These are phyloP conservation scores for Mycena rosella DNA, from an alignment of 768 basidiomycete genomes.

Conservation along the genomic window DNA sequence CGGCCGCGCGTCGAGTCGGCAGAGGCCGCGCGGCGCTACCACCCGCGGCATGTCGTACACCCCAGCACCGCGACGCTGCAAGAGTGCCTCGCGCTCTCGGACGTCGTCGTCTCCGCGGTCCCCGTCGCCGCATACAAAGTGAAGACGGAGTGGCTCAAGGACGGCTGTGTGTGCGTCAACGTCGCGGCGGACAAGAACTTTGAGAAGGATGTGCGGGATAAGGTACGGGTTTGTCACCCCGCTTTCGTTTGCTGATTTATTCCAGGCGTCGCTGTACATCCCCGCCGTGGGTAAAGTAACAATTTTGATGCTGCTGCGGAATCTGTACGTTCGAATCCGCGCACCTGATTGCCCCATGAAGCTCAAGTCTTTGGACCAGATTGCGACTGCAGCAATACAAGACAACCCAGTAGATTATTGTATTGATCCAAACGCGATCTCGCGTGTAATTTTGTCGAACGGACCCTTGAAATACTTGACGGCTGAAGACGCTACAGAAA, in stretches of 20 bases:
- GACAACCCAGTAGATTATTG: neutral
- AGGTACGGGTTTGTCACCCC: slow-evolving; percentile 60
- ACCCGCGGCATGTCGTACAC: slow-evolving; percentile 87
- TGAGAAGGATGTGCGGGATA: slow-evolving; percentile 91
- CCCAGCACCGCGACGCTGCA: slow-evolving; percentile 76
- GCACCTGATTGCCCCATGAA: neutral
- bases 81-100: slow-evolving; percentile 86
- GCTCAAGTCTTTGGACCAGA: slow-evolving; percentile 46
- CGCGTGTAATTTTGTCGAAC: neutral
- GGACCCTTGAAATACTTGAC: neutral
- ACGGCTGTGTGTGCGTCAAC: slow-evolving; percentile 94
- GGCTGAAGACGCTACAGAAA: no score
- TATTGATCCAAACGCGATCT: slow-evolving; percentile 36
- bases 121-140: slow-evolving; percentile 89
- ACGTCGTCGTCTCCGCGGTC: slow-evolving; percentile 96
- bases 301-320: slow-evolving; percentile 96
- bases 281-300: slow-evolving; percentile 99
- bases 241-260: slow-evolving; percentile 2
- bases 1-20: slow-evolving; percentile 67
- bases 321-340: slow-evolving; percentile 71
- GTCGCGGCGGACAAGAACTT: slow-evolving; percentile 98
- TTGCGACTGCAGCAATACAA: slow-evolving; percentile 70
- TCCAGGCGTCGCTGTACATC: slow-evolving; percentile 91
- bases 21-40: slow-evolving; percentile 66
- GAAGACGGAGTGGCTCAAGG: slow-evolving; percentile 89